A percentile compares a stretch with the other conserved stretches of the same genome.
Conservation (phyloP, 176 grass and related monocot species). For the Otatea glauca region DNA sequence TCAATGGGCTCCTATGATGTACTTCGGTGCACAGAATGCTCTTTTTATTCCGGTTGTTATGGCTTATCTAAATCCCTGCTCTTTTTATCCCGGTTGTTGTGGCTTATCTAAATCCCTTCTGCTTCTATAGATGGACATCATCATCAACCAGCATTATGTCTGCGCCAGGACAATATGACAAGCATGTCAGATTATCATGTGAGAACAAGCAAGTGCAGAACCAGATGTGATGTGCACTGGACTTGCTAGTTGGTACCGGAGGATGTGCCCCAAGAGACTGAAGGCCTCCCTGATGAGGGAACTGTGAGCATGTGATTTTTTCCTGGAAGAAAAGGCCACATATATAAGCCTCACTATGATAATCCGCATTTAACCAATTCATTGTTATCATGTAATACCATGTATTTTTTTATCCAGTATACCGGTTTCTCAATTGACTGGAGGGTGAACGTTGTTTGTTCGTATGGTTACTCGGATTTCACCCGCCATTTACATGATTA, state of each 20-base stretch:
- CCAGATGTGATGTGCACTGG: conserved; percentile 8
- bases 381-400: conserved; percentile 31
- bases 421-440: conserved; percentile 30
- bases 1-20: neutral
- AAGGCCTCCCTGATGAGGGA: conserved; percentile 2
- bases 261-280: conserved; percentile 24
- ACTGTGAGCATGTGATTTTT: conserved; percentile 38
- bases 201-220: conserved; percentile 40
- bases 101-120: conserved; percentile 16
- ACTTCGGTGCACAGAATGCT: neutral
- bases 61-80: neutral
- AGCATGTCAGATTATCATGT: conserved; percentile 29
- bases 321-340: conserved; percentile 19
- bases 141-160: neutral
- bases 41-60: neutral
- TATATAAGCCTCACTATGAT: conserved; percentile 36
- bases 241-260: conserved; percentile 37
- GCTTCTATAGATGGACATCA: conserved; percentile 35
- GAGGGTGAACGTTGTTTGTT: conserved; percentile 47
- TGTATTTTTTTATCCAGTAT: conserved; percentile 35
- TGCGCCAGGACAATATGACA: neutral
- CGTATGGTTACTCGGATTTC: conserved; percentile 49
- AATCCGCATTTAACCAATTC: conserved; percentile 33
- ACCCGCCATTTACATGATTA: conserved; percentile 35
- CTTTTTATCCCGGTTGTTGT: neutral